A percentile compares a stretch with the other conserved stretches of the same genome.
Evolutionary conservation across 441 rosid genomes (phyloP).

Genomic region (Arabidopsis lyrata): DNA sequence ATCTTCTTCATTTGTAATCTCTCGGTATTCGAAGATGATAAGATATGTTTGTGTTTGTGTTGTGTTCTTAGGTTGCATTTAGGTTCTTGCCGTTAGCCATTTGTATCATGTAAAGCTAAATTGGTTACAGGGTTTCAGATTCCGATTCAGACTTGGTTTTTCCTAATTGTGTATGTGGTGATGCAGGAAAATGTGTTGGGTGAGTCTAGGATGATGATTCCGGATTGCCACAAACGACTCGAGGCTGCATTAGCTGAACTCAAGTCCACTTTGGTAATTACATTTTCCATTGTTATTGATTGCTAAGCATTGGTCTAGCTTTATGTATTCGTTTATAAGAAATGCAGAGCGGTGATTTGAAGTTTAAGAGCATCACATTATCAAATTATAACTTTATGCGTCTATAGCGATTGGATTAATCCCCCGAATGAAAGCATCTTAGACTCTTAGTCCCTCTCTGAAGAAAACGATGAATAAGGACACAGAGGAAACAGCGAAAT

Average conservation of each 20-base stretch:
- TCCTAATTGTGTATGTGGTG: slow-evolving; percentile 39
- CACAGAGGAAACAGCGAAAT: not conserved
- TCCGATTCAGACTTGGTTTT: not conserved
- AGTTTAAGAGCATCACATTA: slow-evolving; percentile 12
- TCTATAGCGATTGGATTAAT: slow-evolving; percentile 7
- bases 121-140: not conserved
- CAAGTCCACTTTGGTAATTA: slow-evolving; percentile 73
- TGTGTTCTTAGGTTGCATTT: slow-evolving; percentile 1
- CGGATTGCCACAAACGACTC: slow-evolving; percentile 87
- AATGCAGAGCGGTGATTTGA: not conserved
- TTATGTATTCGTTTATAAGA: not conserved
- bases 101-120: not conserved
- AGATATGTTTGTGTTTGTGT: slow-evolving; percentile 22
- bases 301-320: not conserved
- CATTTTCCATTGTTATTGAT: not conserved
- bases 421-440: not conserved
- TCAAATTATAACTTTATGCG: not conserved
- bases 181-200: slow-evolving; percentile 92
- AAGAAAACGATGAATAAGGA: not conserved
- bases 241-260: slow-evolving; percentile 82
- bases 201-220: slow-evolving; percentile 98
- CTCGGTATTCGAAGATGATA: too few species aligned
- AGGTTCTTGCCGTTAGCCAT: not conserved
- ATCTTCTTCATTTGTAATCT: too few species aligned
- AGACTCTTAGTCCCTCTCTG: not conserved